Percentiles rank a stretch among this genome's conserved stretches.
Evolutionary conservation across 179 eudicot genomes (phyloP).

Genomic region (Monotropa hypopitys): DNA sequence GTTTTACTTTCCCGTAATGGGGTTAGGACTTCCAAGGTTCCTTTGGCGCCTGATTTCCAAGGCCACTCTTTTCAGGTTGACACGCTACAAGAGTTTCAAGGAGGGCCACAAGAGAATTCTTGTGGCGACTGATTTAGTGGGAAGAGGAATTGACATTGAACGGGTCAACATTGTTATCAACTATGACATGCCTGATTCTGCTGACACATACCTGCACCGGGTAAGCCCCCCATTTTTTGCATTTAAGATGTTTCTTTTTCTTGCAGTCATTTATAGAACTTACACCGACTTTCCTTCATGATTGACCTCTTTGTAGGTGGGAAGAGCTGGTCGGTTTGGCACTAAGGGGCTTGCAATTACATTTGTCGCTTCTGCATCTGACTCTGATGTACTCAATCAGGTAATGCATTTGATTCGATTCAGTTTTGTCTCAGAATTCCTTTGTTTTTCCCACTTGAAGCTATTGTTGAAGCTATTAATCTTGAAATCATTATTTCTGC

Average conservation of each 20-base stretch:
- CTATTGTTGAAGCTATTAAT: neutral
- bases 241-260: neutral
- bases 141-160: slow-evolving; percentile 90
- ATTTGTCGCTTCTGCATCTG: slow-evolving; percentile 75
- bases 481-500: neutral
- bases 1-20: neutral
- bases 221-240: slow-evolving; percentile 20
- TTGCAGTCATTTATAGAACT: neutral
- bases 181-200: slow-evolving; percentile 98
- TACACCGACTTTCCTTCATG: neutral
- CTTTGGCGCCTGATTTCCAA: neutral
- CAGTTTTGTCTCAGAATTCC: neutral
- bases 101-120: slow-evolving; percentile 89
- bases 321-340: slow-evolving; percentile 86
- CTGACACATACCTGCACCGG: slow-evolving; percentile 88
- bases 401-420: slow-evolving; percentile 17
- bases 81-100: slow-evolving; percentile 80
- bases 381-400: slow-evolving; percentile 76
- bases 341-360: slow-evolving; percentile 94
- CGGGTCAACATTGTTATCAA: slow-evolving; percentile 91
- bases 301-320: slow-evolving; percentile 36
- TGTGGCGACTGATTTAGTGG: slow-evolving; percentile 96
- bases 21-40: neutral
- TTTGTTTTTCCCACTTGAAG: neutral
- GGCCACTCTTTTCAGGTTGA: slow-evolving; percentile 33